Conservation (phyloP, 2,329 filamentous ascomycete genomes). For the Paramyrothecium sp. region DNA sequence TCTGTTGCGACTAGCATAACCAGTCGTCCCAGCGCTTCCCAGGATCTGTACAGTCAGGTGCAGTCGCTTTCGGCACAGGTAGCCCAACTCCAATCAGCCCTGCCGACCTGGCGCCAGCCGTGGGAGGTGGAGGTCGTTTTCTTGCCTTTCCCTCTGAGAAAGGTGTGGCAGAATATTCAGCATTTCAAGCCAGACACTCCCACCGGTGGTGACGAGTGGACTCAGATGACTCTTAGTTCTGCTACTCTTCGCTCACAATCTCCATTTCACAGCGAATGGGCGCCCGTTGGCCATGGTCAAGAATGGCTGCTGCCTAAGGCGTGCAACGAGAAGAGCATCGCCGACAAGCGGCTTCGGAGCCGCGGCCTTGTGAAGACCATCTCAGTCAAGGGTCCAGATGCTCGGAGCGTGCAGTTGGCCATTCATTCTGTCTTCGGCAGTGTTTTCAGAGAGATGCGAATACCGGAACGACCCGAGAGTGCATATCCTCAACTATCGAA, state of each 20-base stretch:
- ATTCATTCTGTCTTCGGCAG: conserved; percentile 62
- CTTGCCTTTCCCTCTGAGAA: conserved; percentile 64
- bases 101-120: conserved; percentile 61
- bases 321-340: conserved; percentile 59
- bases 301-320: conserved; percentile 70
- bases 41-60: conserved; percentile 50
- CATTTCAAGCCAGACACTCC: conserved; percentile 43
- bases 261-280: conserved; percentile 47
- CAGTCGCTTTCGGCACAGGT: conserved; percentile 50
- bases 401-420: conserved; percentile 64
- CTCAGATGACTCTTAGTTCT: conserved; percentile 47
- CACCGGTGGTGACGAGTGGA: conserved; percentile 50
- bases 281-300: conserved; percentile 39
- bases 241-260: conserved; percentile 45
- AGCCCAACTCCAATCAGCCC: conserved; percentile 54
- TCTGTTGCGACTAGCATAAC: conserved; percentile 45
- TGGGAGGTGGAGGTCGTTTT: conserved; percentile 79
- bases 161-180: conserved; percentile 50
- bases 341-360: conserved; percentile 72
- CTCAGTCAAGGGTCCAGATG: conserved; percentile 60
- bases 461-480: conserved; percentile 24
- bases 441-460: conserved; percentile 46
- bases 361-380: conserved; percentile 69
- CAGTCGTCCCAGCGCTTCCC: conserved; percentile 35
- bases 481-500: conserved; percentile 29